Evolutionary conservation across 805 yeast genomes (phyloP).

Genomic region (Candida alai): DNA sequence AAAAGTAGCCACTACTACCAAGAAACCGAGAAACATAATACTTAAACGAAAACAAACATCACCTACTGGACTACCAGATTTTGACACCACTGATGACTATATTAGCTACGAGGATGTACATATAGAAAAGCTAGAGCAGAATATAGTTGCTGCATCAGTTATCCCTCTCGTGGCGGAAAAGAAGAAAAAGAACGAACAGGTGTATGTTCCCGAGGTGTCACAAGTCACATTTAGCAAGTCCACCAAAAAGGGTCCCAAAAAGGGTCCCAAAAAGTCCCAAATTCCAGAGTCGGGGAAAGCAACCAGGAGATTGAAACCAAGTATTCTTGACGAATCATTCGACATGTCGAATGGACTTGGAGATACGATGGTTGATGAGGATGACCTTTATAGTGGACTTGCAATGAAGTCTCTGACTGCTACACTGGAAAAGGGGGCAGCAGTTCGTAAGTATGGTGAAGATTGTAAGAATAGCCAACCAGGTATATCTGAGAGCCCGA

Average conservation of each 20-base stretch:
- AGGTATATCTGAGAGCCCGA: too few species aligned
- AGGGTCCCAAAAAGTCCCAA: too few species aligned
- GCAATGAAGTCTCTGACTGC: too few species aligned
- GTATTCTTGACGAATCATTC: conserved; percentile 12
- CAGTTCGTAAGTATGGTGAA: too few species aligned
- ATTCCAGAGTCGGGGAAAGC: not conserved
- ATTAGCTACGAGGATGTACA: conserved; percentile 11
- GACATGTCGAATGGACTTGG: conserved; percentile 4
- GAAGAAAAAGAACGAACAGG: not conserved
- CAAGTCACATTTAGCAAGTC: conserved; percentile 8
- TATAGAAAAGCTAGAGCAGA: conserved; percentile 8
- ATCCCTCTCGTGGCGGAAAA: not conserved
- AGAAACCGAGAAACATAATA: conserved; percentile 1
- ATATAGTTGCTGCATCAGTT: not conserved
- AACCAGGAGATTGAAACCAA: conserved; percentile 2
- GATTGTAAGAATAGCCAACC: too few species aligned
- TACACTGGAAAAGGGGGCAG: too few species aligned
- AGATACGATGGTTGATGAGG: not conserved
- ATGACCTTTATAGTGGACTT: too few species aligned
- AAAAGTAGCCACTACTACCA: too few species aligned
- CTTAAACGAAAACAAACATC: not conserved
- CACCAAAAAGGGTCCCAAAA: too few species aligned
- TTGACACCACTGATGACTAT: conserved; percentile 9
- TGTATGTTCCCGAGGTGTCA: not conserved
- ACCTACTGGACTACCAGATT: not conserved